phyloP scores from a whole-genome alignment of 2,329 filamentous ascomycete species.

The Myriosclerotinia scirpicola region DNA sequence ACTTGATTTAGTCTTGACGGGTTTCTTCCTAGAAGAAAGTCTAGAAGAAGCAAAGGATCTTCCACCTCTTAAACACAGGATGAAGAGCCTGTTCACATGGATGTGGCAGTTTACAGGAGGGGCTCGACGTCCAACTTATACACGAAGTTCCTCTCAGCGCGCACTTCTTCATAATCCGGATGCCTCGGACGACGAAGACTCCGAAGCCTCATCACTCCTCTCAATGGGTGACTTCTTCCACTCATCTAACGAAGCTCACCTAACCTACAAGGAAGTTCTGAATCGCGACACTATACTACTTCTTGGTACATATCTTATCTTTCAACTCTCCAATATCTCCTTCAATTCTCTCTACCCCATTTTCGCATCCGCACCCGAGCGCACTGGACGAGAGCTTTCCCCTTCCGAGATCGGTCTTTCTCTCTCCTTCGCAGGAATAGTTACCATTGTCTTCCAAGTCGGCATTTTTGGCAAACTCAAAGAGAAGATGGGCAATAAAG shows the following conservation, averaged over 20 bases:
- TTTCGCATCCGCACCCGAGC: slow-evolving; percentile 74
- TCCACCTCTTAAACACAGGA: slow-evolving; percentile 57
- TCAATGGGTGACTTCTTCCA: slow-evolving; percentile 42
- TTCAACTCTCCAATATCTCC: slow-evolving; percentile 89
- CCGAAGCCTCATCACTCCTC: slow-evolving; percentile 36
- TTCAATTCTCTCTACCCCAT: slow-evolving; percentile 96
- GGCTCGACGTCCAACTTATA: slow-evolving; percentile 57
- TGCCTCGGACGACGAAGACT: slow-evolving; percentile 47
- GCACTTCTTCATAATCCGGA: slow-evolving; percentile 41
- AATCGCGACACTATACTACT: slow-evolving; percentile 81
- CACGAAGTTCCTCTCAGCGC: slow-evolving; percentile 44
- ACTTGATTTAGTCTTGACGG: slow-evolving; percentile 69
- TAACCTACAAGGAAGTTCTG: slow-evolving; percentile 60
- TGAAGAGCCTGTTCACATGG: slow-evolving; percentile 63
- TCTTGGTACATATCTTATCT: slow-evolving; percentile 83
- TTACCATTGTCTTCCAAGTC: slow-evolving; percentile 88
- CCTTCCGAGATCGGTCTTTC: slow-evolving; percentile 83
- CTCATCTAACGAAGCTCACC: slow-evolving; percentile 45
- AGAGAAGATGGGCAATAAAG: slow-evolving; percentile 77
- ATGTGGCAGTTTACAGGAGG: slow-evolving; percentile 66
- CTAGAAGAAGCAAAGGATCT: slow-evolving; percentile 64
- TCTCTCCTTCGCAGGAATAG: slow-evolving; percentile 77
- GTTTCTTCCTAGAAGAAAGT: slow-evolving; percentile 85
- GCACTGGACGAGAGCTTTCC: slow-evolving; percentile 72
- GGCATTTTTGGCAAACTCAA: slow-evolving; percentile 79